These are phyloP conservation scores for Cymbopogon flexuosus DNA, from an alignment of 202 grass and related monocot genomes.

Conservation along the genomic window DNA sequence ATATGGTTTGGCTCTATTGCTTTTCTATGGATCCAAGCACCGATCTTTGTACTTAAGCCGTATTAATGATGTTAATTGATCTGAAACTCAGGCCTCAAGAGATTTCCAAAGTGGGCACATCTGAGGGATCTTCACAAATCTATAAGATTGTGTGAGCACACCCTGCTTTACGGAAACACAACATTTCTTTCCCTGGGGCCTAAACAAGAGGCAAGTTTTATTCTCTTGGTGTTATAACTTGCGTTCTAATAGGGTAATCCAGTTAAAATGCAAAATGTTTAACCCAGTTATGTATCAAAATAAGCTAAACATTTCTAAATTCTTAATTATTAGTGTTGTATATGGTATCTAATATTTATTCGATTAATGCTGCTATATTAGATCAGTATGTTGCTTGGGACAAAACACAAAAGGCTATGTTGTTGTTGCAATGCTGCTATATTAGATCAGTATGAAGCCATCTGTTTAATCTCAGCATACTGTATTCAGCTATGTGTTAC, in stretches of 20 bases:
- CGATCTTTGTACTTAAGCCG: not conserved
- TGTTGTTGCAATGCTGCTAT: not conserved
- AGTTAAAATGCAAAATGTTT: not conserved
- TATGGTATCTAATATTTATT: not conserved
- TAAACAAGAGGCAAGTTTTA: slow-evolving; percentile 63
- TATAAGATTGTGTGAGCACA: slow-evolving; percentile 79
- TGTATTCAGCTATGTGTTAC: not conserved
- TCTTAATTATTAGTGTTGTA: slow-evolving; percentile 8
- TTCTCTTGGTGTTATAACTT: not conserved
- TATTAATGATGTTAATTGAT: not conserved
- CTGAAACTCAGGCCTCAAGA: slow-evolving; percentile 57
- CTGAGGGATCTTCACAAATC: slow-evolving; percentile 89
- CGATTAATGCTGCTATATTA: not conserved
- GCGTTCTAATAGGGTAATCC: not conserved
- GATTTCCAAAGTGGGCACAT: slow-evolving; percentile 94
- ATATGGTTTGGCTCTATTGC: slow-evolving; percentile 59
- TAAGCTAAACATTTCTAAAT: not conserved
- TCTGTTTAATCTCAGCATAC: not conserved
- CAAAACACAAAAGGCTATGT: no score
- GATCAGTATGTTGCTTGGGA: not conserved
- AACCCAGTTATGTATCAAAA: not conserved
- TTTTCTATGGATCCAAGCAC: not conserved
- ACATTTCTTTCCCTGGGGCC: slow-evolving; percentile 51
- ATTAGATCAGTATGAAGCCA: not conserved
- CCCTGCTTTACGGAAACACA: slow-evolving; percentile 72